phyloP scores from a whole-genome alignment of 441 rosid species.

The Croton setiger region DNA sequence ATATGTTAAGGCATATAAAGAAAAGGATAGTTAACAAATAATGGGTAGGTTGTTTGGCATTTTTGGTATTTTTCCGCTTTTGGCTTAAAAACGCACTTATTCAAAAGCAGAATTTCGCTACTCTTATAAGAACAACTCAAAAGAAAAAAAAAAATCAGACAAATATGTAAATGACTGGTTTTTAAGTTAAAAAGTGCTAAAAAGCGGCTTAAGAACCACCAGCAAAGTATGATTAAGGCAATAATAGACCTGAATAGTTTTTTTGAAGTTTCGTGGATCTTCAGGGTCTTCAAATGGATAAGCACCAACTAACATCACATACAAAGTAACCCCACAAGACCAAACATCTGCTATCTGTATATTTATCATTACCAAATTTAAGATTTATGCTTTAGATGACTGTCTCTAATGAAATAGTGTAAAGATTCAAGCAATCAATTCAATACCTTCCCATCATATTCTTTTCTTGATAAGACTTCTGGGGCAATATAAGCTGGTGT shows the following conservation, averaged over 20 bases:
- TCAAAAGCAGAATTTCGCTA: too few relatives aligned
- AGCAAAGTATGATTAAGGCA: background rate
- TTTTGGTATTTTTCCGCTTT: too few relatives aligned
- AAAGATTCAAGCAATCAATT: background rate
- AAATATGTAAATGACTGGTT: too few relatives aligned
- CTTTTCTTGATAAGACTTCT: constrained; percentile 52
- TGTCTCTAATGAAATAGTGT: background rate
- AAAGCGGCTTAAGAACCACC: too few relatives aligned
- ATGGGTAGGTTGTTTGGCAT: too few relatives aligned
- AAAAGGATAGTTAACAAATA: background rate
- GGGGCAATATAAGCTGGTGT: constrained; percentile 78
- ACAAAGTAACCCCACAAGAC: constrained; percentile 79
- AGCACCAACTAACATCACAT: constrained; percentile 79
- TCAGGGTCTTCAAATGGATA: constrained; percentile 74
- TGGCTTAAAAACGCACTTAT: too few relatives aligned
- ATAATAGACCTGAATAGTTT: constrained; percentile 41
- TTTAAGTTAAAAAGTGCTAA: too few relatives aligned
- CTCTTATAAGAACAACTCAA: too few relatives aligned
- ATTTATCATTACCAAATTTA: too few relatives aligned
- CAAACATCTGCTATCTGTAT: constrained; percentile 73
- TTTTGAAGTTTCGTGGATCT: constrained; percentile 65
- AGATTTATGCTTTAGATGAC: background rate
- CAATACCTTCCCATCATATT: constrained; percentile 64
- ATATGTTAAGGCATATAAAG: constrained; percentile 1
- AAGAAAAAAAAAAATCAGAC: too few relatives aligned